Conservation (phyloP, 106 monocot genomes). For the Apostasia ramifera region DNA sequence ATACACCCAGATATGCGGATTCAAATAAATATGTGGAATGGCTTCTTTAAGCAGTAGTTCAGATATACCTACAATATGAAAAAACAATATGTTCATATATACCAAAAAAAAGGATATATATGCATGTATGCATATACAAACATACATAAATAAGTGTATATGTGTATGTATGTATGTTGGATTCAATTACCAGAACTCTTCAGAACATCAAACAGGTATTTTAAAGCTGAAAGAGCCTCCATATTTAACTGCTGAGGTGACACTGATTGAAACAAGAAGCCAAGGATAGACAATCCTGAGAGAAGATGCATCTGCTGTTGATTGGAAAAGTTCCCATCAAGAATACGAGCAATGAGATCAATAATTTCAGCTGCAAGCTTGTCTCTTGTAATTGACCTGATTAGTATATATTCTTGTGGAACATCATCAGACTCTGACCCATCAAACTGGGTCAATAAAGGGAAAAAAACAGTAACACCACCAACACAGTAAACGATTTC, state of each 20-base stretch:
- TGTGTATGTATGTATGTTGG: not conserved
- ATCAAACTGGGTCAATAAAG: constrained; percentile 69
- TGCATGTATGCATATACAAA: too few relatives aligned
- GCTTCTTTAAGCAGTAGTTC: constrained; percentile 79
- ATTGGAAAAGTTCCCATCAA: constrained; percentile 88
- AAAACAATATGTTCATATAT: constrained; percentile 1
- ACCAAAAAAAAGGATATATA: not conserved
- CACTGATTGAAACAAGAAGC: constrained; percentile 85
- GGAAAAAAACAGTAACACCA: constrained; percentile 93
- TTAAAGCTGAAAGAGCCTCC: constrained; percentile 70
- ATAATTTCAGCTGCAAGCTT: constrained; percentile 72
- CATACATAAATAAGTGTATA: not conserved
- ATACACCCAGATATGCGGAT: constrained; percentile 87
- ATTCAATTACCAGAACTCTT: constrained; percentile 51
- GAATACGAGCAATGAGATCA: constrained; percentile 78
- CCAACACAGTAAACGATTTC: constrained; percentile 99
- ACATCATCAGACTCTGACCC: constrained; percentile 21
- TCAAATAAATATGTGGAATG: constrained; percentile 71
- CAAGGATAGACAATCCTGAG: constrained; percentile 88
- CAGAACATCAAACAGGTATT: constrained; percentile 69
- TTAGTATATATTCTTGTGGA: constrained; percentile 22
- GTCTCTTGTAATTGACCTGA: constrained; percentile 30
- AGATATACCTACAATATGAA: constrained; percentile 48
- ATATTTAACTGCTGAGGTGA: constrained; percentile 70
- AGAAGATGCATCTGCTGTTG: constrained; percentile 96